phyloP scores from a whole-genome alignment of 2,329 filamentous ascomycete genomes.

The Colletotrichum sublineola region DNA sequence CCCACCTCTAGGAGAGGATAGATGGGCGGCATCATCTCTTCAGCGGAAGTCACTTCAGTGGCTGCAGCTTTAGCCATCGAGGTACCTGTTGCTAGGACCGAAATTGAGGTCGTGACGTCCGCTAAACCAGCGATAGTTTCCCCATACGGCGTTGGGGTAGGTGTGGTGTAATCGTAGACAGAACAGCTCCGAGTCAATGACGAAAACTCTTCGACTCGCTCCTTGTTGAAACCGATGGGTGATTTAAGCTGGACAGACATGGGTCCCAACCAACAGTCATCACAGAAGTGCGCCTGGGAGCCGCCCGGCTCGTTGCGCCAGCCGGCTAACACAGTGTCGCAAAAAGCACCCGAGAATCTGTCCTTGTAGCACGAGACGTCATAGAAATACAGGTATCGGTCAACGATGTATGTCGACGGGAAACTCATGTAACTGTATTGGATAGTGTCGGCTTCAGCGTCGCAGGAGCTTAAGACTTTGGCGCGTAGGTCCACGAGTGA shows the following conservation, averaged over 20 bases:
- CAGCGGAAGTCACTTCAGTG: not conserved
- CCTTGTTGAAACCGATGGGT: not conserved
- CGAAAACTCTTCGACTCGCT: not conserved
- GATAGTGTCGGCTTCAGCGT: not conserved
- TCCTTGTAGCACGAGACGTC: slow-evolving; percentile 11
- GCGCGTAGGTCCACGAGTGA: not conserved
- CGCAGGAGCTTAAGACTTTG: not conserved
- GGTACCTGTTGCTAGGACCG: not conserved
- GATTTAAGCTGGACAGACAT: not conserved
- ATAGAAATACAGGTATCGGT: not conserved
- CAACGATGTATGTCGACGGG: not conserved
- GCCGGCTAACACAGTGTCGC: not conserved
- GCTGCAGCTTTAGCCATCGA: not conserved
- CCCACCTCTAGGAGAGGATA: not conserved
- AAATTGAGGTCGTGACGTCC: not conserved
- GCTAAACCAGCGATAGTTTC: not conserved
- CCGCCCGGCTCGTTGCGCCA: not conserved
- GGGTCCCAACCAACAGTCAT: slow-evolving; percentile 2
- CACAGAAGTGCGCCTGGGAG: not conserved
- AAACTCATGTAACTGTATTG: not conserved
- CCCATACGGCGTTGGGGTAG: not conserved
- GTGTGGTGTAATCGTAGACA: not conserved
- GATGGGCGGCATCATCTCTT: not conserved
- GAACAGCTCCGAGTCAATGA: not conserved
- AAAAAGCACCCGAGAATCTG: not conserved